Conservation (phyloP, 371 early-diverging fungal species). For the Rhizopus sp. region DNA sequence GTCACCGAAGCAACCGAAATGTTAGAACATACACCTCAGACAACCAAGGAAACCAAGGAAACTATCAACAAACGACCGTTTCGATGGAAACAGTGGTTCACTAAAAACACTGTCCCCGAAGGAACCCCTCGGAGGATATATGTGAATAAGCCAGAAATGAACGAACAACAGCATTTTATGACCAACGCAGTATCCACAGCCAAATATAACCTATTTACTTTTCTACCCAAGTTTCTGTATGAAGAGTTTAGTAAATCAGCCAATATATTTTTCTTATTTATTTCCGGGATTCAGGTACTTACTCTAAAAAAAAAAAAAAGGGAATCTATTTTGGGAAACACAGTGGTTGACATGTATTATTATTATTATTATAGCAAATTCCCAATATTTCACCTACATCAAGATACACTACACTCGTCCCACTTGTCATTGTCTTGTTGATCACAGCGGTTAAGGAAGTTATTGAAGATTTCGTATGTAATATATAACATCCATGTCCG, state of each 20-base stretch:
- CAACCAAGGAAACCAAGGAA: slow-evolving; percentile 2
- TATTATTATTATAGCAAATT: slow-evolving; percentile 76
- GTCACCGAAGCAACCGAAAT: slow-evolving; percentile 43
- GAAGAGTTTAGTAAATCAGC: slow-evolving; percentile 95
- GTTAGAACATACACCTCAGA: slow-evolving; percentile 21
- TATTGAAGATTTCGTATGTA: slow-evolving; percentile 87
- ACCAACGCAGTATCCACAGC: slow-evolving; percentile 86
- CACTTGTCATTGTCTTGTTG: slow-evolving; percentile 86
- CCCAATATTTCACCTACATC: slow-evolving; percentile 83
- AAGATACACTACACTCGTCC: slow-evolving; percentile 88
- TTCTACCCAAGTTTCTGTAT: slow-evolving; percentile 90
- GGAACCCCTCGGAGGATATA: slow-evolving; percentile 72
- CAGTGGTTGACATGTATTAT: neutral
- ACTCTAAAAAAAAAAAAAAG: no score
- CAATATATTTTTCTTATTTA: slow-evolving; percentile 95
- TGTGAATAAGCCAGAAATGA: slow-evolving; percentile 76
- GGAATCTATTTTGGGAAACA: slow-evolving; percentile 3
- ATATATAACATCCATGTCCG: neutral
- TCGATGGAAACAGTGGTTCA: no score
- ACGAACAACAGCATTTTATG: slow-evolving; percentile 72
- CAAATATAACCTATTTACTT: slow-evolving; percentile 87
- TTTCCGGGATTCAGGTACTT: slow-evolving; percentile 76
- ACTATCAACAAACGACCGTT: slow-evolving; percentile 1
- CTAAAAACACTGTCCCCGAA: slow-evolving; percentile 7
- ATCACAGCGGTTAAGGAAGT: slow-evolving; percentile 97